Conservation (phyloP, 1,284 basidiomycete species). For the Stygiomarasmius scandens region DNA sequence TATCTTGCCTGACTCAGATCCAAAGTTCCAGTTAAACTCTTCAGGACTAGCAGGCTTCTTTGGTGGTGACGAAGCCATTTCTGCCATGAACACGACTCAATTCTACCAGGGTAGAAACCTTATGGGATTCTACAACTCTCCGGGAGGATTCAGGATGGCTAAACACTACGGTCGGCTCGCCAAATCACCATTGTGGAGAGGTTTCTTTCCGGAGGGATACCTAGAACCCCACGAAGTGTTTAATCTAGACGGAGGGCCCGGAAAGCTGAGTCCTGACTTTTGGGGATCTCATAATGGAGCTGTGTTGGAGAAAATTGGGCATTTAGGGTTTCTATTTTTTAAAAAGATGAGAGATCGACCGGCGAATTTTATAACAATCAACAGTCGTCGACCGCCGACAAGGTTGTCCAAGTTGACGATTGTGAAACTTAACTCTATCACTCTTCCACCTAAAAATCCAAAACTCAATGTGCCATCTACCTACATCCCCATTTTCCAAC, state of each 20-base stretch:
- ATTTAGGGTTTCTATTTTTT: constrained; percentile 28
- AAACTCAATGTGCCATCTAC: background rate
- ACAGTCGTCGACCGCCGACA: background rate
- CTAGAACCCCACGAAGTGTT: constrained; percentile 30
- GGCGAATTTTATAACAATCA: background rate
- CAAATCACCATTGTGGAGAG: constrained; percentile 30
- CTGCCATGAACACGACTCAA: constrained; percentile 37
- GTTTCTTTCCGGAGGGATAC: constrained; percentile 31
- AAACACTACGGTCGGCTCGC: constrained; percentile 29
- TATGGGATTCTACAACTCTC: constrained; percentile 38
- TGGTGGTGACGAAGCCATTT: constrained; percentile 13
- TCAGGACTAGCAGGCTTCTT: constrained; percentile 19
- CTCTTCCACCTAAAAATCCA: background rate
- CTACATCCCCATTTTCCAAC: background rate
- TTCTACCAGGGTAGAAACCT: constrained; percentile 29
- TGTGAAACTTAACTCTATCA: background rate
- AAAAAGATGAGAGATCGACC: constrained; percentile 19
- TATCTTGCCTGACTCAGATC: background rate
- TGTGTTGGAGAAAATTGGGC: constrained; percentile 26
- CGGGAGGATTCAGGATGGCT: constrained; percentile 35
- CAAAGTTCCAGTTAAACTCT: background rate
- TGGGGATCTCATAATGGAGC: constrained; percentile 29
- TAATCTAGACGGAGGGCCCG: constrained; percentile 26
- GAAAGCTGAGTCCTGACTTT: constrained; percentile 28
- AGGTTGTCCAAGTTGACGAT: background rate